Percentiles rank a stretch among this genome's conserved stretches.
These are phyloP conservation scores for Talaromyces funiculosus DNA, from an alignment of 2,329 filamentous ascomycete genomes.

Conservation along the genomic window DNA sequence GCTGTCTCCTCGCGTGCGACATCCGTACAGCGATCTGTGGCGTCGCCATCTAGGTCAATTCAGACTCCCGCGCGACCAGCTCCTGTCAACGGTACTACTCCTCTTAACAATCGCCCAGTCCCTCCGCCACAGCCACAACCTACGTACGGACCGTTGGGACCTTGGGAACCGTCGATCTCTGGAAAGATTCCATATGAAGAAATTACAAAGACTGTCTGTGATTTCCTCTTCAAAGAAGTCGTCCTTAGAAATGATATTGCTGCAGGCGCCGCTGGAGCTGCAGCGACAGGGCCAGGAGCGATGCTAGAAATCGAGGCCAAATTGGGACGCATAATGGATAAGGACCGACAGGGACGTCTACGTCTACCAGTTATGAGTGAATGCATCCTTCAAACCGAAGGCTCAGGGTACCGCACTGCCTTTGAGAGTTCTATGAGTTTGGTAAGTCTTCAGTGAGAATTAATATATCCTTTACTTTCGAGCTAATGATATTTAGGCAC, in stretches of 20 bases:
- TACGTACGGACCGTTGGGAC: conserved; percentile 28
- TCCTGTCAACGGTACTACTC: conserved; percentile 21
- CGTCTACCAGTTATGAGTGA: conserved; percentile 64
- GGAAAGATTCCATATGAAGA: conserved; percentile 68
- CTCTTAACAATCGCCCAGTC: conserved; percentile 26
- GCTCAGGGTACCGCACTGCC: conserved; percentile 48
- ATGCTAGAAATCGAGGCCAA: conserved; percentile 94
- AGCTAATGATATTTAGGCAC: conserved; percentile 48
- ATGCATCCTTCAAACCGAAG: conserved; percentile 59
- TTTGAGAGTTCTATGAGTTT: conserved; percentile 91
- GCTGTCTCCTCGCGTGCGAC: conserved; percentile 17
- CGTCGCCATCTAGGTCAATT: conserved; percentile 17
- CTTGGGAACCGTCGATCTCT: conserved; percentile 58
- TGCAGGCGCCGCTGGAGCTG: conserved; percentile 48
- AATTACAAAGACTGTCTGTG: conserved; percentile 67
- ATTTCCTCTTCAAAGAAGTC: conserved; percentile 71
- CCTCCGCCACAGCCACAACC: conserved; percentile 18
- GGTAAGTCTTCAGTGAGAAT: conserved; percentile 47
- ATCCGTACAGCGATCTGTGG: conserved; percentile 4
- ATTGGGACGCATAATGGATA: conserved; percentile 73
- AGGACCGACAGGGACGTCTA: conserved; percentile 64
- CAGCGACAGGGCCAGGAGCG: conserved; percentile 59
- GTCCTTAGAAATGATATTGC: conserved; percentile 59
- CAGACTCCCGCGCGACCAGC: conserved; percentile 17
- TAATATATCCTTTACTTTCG: background rate